These are phyloP conservation scores for Viola odorata DNA, from an alignment of 345 rosid genomes.

Conservation along the genomic window DNA sequence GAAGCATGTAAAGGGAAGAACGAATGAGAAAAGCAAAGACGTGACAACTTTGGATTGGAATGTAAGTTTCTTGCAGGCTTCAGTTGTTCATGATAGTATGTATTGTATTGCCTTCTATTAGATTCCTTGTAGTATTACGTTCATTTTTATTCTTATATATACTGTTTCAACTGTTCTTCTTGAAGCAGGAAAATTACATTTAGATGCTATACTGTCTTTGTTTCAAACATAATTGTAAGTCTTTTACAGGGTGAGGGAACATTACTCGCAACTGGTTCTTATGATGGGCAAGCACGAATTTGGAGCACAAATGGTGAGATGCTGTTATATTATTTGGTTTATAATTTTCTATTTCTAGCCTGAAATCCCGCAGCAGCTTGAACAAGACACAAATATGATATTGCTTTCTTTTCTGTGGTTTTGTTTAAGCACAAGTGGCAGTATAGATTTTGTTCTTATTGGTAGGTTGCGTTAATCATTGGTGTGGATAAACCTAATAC, in stretches of 20 bases:
- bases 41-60: constrained; percentile 99
- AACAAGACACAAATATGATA: neutral
- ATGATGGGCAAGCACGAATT: constrained; percentile 95
- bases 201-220: neutral
- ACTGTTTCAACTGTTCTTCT: neutral
- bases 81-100: neutral
- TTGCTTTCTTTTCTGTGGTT: neutral
- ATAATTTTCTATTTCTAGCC: neutral
- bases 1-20: constrained; percentile 92
- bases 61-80: constrained; percentile 47
- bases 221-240: constrained; percentile 7
- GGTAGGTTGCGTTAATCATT: too few species aligned
- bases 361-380: neutral
- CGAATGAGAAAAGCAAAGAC: constrained; percentile 96
- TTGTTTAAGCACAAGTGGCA: neutral
- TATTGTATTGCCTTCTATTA: neutral
- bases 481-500: too few species aligned
- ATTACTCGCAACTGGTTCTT: constrained; percentile 93
- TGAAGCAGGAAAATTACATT: constrained; percentile 4
- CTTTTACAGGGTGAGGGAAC: constrained; percentile 79
- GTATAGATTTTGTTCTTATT: too few species aligned
- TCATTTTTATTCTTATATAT: neutral
- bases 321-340: neutral
- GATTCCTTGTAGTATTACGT: neutral
- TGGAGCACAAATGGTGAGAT: constrained; percentile 76